Percentiles rank a stretch among this genome's conserved stretches.
Evolutionary conservation across 1,284 basidiomycete genomes (phyloP).

Genomic region (Trametes sp.): DNA sequence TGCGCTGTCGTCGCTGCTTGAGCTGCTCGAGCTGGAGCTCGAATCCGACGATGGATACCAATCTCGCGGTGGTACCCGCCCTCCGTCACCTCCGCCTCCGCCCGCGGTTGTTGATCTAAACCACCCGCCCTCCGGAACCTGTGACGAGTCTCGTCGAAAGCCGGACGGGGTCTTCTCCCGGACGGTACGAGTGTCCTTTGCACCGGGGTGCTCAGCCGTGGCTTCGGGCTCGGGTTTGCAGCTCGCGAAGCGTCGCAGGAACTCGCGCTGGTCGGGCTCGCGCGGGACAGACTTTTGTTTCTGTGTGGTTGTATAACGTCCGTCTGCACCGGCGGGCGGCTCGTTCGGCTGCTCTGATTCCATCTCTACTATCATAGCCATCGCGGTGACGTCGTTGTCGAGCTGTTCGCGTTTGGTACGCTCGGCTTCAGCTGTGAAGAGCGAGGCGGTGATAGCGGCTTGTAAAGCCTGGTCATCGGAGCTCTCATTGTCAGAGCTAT

Average conservation of each 20-base stretch:
- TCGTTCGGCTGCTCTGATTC: not conserved
- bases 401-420: not conserved
- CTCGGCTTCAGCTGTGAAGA: not conserved
- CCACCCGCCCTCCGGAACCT: slow-evolving; percentile 10
- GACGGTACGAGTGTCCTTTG: not conserved
- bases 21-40: no score
- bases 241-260: not conserved
- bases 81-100: not conserved
- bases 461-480: not conserved
- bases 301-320: slow-evolving; percentile 2
- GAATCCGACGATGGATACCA: no score
- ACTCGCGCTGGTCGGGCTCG: slow-evolving; percentile 1
- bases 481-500: not conserved
- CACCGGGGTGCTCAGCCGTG: no score
- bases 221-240: no score
- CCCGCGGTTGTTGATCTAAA: not conserved
- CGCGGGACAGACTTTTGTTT: not conserved
- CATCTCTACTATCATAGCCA: not conserved
- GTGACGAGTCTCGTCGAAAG: slow-evolving; percentile 1
- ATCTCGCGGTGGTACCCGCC: no score
- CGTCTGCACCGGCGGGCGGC: not conserved
- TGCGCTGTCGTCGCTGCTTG: no score
- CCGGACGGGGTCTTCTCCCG: not conserved
- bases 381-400: not conserved
- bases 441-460: not conserved